Percentiles rank a stretch among this genome's conserved stretches.
Evolutionary conservation across 768 basidiomycete genomes (phyloP).

Genomic region (Amanita polypyramis): DNA sequence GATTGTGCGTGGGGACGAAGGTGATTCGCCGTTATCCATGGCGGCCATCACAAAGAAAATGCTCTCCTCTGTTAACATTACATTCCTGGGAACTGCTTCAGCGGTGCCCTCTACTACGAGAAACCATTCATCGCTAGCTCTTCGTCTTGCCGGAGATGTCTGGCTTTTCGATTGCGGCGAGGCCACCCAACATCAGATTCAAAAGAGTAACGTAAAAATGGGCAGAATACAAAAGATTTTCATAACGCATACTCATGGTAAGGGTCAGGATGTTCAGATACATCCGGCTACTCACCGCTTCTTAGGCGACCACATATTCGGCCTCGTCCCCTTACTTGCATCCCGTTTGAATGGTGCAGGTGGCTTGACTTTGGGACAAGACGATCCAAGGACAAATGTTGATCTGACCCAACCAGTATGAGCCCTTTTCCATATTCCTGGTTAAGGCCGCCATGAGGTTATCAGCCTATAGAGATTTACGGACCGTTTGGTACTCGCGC

Average conservation of each 20-base stretch:
- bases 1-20: not conserved
- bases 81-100: constrained; percentile 75
- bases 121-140: constrained; percentile 65
- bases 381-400: constrained; percentile 45
- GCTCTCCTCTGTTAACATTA: constrained; percentile 36
- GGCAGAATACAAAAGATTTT: constrained; percentile 75
- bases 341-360: constrained; percentile 68
- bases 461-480: constrained; percentile 70
- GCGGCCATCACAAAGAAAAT: not conserved
- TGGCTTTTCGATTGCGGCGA: constrained; percentile 87
- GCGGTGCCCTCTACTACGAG: constrained; percentile 72
- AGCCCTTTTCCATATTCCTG: not conserved
- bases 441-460: not conserved
- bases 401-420: constrained; percentile 24
- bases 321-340: constrained; percentile 58
- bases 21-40: not conserved
- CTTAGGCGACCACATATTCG: constrained; percentile 79
- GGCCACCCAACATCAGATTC: constrained; percentile 70
- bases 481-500: constrained; percentile 78
- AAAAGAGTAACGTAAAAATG: constrained; percentile 67
- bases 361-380: constrained; percentile 42
- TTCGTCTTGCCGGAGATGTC: constrained; percentile 57
- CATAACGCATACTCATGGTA: constrained; percentile 85
- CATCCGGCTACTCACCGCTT: constrained; percentile 4
- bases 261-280: constrained; percentile 7